These are phyloP conservation scores for Geotrichum macrosporum DNA, from an alignment of 1,139 yeast species.

Conservation along the genomic window DNA sequence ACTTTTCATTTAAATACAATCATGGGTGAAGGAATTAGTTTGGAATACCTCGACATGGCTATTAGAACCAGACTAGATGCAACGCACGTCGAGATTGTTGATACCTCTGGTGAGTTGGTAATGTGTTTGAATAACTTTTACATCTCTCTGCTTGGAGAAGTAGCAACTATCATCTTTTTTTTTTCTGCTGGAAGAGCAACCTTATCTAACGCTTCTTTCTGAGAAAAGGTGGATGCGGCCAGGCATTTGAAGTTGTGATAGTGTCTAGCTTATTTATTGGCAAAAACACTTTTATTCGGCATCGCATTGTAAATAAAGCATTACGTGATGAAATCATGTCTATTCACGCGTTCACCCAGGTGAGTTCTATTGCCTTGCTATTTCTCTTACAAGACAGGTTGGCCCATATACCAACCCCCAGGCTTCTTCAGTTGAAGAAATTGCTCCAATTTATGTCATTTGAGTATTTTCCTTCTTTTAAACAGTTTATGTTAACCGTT, in stretches of 20 bases:
- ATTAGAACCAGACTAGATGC: slow-evolving; percentile 38
- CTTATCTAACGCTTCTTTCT: neutral
- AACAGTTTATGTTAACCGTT: neutral
- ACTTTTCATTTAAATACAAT: no score
- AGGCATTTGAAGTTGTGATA: slow-evolving; percentile 74
- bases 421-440: no score
- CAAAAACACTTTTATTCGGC: slow-evolving; percentile 80
- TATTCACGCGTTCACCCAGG: slow-evolving; percentile 94
- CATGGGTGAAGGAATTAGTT: slow-evolving; percentile 17
- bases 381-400: neutral
- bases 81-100: slow-evolving; percentile 38
- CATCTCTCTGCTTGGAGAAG: no score
- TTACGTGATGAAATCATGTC: slow-evolving; percentile 75
- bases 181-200: neutral
- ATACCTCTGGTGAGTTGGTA: slow-evolving; percentile 36
- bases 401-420: no score
- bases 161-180: no score
- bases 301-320: slow-evolving; percentile 74
- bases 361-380: slow-evolving; percentile 45
- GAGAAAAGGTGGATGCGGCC: slow-evolving; percentile 69
- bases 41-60: slow-evolving; percentile 32
- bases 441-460: no score
- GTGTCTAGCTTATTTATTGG: slow-evolving; percentile 72
- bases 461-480: neutral
- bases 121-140: no score